These are phyloP conservation scores for Heritiera fomes DNA, from an alignment of 345 rosid species.

Conservation along the genomic window DNA sequence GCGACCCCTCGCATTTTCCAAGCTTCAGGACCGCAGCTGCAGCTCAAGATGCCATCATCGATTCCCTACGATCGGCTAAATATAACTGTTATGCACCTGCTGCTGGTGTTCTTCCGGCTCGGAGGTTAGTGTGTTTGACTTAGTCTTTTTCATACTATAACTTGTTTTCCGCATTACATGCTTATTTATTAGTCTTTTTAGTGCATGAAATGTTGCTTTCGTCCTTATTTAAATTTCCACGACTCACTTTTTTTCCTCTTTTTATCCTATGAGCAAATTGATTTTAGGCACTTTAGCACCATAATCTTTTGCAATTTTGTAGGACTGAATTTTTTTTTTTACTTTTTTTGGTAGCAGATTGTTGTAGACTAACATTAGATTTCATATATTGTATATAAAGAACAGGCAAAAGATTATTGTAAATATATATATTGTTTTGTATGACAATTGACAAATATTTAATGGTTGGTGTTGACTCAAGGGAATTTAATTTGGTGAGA, in stretches of 20 bases:
- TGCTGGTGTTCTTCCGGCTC: conserved; percentile 57
- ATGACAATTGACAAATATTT: too few relatives aligned
- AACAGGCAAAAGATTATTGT: too few relatives aligned
- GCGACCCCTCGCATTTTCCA: conserved; percentile 66
- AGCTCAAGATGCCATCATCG: conserved; percentile 57
- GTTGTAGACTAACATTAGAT: too few relatives aligned
- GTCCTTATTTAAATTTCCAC: neutral
- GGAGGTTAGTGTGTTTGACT: conserved; percentile 36
- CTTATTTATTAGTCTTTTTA: neutral
- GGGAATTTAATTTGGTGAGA: too few relatives aligned
- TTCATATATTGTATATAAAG: too few relatives aligned
- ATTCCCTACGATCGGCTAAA: conserved; percentile 49
- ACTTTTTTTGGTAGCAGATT: too few relatives aligned
- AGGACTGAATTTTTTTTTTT: neutral
- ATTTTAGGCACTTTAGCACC: neutral
- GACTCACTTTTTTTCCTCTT: neutral
- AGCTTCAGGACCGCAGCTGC: conserved; percentile 49
- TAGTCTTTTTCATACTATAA: neutral
- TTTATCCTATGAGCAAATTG: neutral
- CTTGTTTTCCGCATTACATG: neutral
- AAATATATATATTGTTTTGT: too few relatives aligned
- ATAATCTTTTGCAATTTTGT: too few relatives aligned
- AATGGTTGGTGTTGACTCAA: too few relatives aligned
- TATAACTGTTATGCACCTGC: conserved; percentile 48
- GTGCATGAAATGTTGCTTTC: neutral